Conservation (phyloP, 2,329 filamentous ascomycete genomes). For the Chrysoporthe deuterocubensis region DNA sequence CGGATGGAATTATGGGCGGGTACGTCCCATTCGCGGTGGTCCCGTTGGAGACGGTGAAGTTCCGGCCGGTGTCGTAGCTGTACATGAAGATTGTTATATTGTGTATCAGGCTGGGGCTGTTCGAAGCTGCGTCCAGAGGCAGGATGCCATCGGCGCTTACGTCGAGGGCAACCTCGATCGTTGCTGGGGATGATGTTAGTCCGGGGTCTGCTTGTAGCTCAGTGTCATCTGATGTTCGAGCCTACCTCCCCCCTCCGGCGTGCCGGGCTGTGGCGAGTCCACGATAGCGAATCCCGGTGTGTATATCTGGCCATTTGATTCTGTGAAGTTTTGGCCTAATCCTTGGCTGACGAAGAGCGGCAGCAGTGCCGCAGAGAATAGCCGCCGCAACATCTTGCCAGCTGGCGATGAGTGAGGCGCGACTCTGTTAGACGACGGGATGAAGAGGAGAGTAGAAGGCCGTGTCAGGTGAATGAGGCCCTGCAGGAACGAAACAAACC, state of each 20-base stretch:
- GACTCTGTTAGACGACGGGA: conserved; percentile 5
- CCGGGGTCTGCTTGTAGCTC: background rate
- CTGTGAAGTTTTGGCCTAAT: conserved; percentile 54
- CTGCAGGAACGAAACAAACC: background rate
- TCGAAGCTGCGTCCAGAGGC: conserved; percentile 57
- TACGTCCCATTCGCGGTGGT: conserved; percentile 60
- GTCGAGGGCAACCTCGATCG: conserved; percentile 68
- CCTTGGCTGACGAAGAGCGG: conserved; percentile 36
- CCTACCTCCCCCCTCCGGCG: conserved; percentile 66
- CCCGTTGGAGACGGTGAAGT: conserved; percentile 71
- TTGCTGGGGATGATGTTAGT: conserved; percentile 46
- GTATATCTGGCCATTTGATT: conserved; percentile 68
- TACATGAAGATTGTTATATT: conserved; percentile 71
- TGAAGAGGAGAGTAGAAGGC: background rate
- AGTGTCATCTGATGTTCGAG: conserved; percentile 26
- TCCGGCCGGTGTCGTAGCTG: conserved; percentile 64
- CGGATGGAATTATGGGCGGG: conserved; percentile 66
- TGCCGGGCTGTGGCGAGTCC: conserved; percentile 67
- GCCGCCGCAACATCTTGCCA: conserved; percentile 14
- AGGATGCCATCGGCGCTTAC: conserved; percentile 68
- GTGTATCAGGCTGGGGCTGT: conserved; percentile 60
- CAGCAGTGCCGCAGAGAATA: conserved; percentile 28
- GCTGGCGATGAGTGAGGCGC: background rate
- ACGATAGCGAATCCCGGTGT: conserved; percentile 71
- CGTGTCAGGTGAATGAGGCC: background rate